phyloP scores from a whole-genome alignment of 495 filamentous ascomycete species.

The Hypoxylon lienhwacheense region DNA sequence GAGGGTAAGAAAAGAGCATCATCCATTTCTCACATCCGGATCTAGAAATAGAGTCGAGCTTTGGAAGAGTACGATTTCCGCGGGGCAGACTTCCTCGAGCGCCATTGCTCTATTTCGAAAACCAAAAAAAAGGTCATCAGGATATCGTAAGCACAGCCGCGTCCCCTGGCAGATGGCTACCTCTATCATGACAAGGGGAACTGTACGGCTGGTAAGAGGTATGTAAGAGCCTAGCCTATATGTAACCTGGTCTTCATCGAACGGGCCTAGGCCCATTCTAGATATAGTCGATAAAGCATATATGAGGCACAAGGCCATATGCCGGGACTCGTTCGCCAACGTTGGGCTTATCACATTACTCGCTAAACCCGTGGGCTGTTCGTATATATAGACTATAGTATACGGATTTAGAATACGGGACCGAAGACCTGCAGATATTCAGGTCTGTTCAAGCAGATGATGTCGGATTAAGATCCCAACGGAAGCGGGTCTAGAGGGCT shows the following conservation, averaged over 20 bases:
- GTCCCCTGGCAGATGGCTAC: constrained; percentile 6
- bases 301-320: constrained; percentile 19
- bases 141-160: constrained; percentile 18
- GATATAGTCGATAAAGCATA: constrained; percentile 18
- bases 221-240: constrained; percentile 21
- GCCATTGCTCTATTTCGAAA: neutral
- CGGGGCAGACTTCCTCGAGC: constrained; percentile 14
- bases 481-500: neutral
- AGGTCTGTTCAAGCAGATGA: constrained; percentile 5
- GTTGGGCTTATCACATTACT: constrained; percentile 12
- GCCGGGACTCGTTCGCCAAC: constrained; percentile 15
- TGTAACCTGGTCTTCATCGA: constrained; percentile 5
- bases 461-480: constrained; percentile 12
- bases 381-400: neutral
- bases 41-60: constrained; percentile 25
- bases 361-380: neutral
- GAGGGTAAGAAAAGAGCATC: constrained; percentile 2
- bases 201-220: constrained; percentile 25
- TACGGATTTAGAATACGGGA: constrained; percentile 10
- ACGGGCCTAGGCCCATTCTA: constrained; percentile 19
- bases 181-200: neutral
- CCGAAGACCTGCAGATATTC: constrained; percentile 14
- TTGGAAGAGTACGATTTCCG: constrained; percentile 6
- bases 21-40: neutral
- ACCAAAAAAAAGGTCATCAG: constrained; percentile 7